Evolutionary conservation across 345 rosid genomes (phyloP).

Genomic region (Eucalyptus sp.): DNA sequence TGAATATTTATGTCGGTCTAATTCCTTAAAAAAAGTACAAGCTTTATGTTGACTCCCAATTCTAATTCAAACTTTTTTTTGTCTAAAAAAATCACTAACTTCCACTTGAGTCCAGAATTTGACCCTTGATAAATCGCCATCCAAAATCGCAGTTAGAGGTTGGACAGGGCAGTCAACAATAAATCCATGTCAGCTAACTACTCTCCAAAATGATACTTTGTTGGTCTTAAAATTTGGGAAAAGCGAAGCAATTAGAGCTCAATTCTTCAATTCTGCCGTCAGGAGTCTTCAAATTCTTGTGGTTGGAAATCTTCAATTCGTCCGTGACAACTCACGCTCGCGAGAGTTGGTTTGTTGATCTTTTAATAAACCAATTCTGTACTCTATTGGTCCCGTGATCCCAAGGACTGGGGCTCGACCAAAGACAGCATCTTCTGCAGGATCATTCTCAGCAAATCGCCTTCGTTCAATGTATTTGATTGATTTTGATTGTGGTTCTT

Average conservation of each 20-base stretch:
- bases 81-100: background rate
- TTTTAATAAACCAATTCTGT: no score
- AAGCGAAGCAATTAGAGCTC: background rate
- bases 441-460: background rate
- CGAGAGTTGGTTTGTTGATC: background rate
- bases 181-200: background rate
- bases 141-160: background rate
- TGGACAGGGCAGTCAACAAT: background rate
- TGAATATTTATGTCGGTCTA: fast-evolving
- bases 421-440: background rate
- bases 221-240: background rate
- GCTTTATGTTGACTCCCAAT: fast-evolving
- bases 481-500: background rate
- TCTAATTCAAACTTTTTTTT: no score
- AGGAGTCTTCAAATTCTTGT: background rate
- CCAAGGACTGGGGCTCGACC: background rate
- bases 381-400: background rate
- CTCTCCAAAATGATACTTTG: background rate
- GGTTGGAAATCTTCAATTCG: background rate
- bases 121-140: fast-evolving
- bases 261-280: background rate
- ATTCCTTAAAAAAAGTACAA: no score
- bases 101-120: background rate
- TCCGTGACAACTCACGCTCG: background rate
- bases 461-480: fast-evolving